Percentiles rank a stretch among this genome's conserved stretches.
Evolutionary conservation across 768 basidiomycete genomes (phyloP).

Genomic region (Cantharellus cinnabarinus): DNA sequence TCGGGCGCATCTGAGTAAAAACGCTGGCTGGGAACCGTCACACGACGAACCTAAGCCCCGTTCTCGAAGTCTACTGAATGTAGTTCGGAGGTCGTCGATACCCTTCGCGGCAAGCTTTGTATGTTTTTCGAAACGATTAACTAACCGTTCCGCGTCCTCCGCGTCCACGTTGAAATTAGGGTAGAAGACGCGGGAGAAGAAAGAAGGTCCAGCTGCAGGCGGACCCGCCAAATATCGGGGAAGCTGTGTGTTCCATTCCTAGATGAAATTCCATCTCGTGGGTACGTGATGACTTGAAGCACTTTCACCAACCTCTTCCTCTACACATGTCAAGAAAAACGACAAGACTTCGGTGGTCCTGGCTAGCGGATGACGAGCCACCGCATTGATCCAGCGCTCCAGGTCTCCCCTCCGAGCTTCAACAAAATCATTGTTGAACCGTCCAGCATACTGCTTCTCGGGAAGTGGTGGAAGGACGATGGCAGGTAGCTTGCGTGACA

Average conservation of each 20-base stretch:
- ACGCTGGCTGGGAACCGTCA: neutral
- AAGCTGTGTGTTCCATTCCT: conserved; percentile 56
- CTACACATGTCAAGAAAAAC: conserved; percentile 60
- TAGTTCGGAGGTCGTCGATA: conserved; percentile 41
- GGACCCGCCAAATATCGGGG: conserved; percentile 25
- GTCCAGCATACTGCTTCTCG: conserved; percentile 65
- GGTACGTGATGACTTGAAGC: neutral
- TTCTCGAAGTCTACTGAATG: conserved; percentile 43
- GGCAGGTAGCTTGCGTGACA: conserved; percentile 48
- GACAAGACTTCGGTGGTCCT: conserved; percentile 62
- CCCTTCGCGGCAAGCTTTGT: conserved; percentile 45
- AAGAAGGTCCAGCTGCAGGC: conserved; percentile 49
- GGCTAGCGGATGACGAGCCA: conserved; percentile 57
- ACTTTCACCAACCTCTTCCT: conserved; percentile 29
- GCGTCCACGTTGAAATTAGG: conserved; percentile 67
- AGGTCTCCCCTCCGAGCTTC: conserved; percentile 66
- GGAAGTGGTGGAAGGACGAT: conserved; percentile 66
- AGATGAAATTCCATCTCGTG: neutral
- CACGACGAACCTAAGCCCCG: conserved; percentile 37
- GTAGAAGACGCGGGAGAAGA: conserved; percentile 64
- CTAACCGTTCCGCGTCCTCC: conserved; percentile 41
- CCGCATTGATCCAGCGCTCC: conserved; percentile 49
- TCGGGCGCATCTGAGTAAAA: neutral
- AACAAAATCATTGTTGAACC: conserved; percentile 64
- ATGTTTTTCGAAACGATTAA: conserved; percentile 45